Evolutionary conservation across 208 protist genomes (phyloP), one percentile per base, ranked within the genome.

Genomic region (Trypanosoma cruzi): DNA sequence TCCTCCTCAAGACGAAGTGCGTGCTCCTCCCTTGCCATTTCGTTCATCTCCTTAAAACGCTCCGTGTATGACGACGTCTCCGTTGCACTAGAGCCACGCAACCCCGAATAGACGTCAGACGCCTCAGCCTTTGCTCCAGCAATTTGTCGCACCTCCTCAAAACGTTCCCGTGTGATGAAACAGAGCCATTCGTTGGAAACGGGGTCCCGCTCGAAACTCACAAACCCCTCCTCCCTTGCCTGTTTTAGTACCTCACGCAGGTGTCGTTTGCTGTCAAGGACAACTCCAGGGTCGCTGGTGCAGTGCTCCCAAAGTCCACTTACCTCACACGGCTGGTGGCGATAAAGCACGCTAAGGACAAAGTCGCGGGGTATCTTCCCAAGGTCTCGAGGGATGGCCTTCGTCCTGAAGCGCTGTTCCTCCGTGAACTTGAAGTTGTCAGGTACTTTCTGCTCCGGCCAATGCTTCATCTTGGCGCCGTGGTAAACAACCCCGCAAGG

Each of bases 221-320:
- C 70, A 34, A 93, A 97, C 26, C 89, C 90, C 75, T 97, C 92
- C n/a, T 68, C 80, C 24, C 92, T 74, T 32, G 88, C 84, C 77
- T 97, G 92, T 64, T 93, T 80, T 50, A 95, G 79, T 36, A 97
- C 92, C 37, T 90, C 81, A 48, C 92, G 89, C 62, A 97, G 85
- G 68, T 97, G 92, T n/a, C 84, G 71, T 72, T 94, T 95, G 77
- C 89, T 95, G 68, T 97, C 92, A 0, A 97, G 84, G n/a, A 95
- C 89, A 37, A 87, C 91, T 54, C 82, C 81, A 16, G 92, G 83
- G 66, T 95, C 92, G 18, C 68, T 66, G 34, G 79, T 83, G 80
- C 92, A 97, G 49, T 85, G 58, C 70, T 88, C 78, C 92, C 92
- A 97, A 22, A 97, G 81, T 4, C 79, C 61, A n/a, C 75, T 71